These are phyloP conservation scores for Tricholoma sp. DNA, from an alignment of 768 basidiomycete genomes.

Conservation along the genomic window DNA sequence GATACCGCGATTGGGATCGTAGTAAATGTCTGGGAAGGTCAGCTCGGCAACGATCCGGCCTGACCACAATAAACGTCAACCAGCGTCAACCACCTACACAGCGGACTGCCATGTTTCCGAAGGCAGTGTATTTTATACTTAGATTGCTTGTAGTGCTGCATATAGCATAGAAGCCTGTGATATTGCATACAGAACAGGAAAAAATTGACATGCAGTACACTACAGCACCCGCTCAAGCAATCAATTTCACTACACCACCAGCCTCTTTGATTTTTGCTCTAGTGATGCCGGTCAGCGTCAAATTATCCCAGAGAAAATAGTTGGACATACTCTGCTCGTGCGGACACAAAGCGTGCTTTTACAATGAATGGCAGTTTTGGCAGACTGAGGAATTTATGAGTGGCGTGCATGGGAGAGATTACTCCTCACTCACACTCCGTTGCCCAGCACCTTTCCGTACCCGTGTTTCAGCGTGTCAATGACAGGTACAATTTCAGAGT, in stretches of 20 bases:
- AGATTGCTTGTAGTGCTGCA: background rate
- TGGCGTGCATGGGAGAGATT: background rate
- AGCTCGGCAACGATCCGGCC: constrained; percentile 6
- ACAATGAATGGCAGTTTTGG: constrained; percentile 94
- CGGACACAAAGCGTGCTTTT: constrained; percentile 94
- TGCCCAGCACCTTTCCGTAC: constrained; percentile 93
- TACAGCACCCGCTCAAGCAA: constrained; percentile 58
- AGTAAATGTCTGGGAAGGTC: constrained; percentile 7
- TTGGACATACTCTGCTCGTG: constrained; percentile 65
- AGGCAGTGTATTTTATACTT: background rate
- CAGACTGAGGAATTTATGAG: constrained; percentile 41
- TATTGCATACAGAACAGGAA: constrained; percentile 19
- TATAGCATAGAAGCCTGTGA: constrained; percentile 1
- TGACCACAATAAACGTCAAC: background rate
- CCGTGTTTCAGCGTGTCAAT: constrained; percentile 83
- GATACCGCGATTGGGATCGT: background rate
- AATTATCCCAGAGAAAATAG: background rate
- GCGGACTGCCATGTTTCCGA: background rate
- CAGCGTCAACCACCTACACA: background rate
- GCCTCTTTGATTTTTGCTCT: constrained; percentile 85
- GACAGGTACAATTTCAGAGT: constrained; percentile 86
- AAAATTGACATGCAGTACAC: constrained; percentile 11
- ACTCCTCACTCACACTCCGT: constrained; percentile 64
- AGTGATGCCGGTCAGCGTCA: background rate
- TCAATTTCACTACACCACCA: constrained; percentile 88